Percentiles rank a stretch among this genome's conserved stretches.
phyloP scores from a whole-genome alignment of 306 rosid species.

The cucumber (Cucumis sativus) region Cucumber_9930_V3 NC_026656.2:2101001-2101500 shows the following conservation, averaged over 20 bases:
- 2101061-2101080: conserved; percentile 21
- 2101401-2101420: not conserved
- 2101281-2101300: not conserved
- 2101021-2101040: not conserved
- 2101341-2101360: not conserved
- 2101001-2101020: not conserved
- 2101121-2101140: conserved; percentile 28
- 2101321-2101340: not conserved
- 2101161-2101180: not conserved
- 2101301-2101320: not conserved
- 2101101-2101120: conserved; percentile 42
- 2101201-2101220: conserved; percentile 22
- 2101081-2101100: conserved; percentile 52
- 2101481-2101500: too few relatives aligned
- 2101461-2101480: too few relatives aligned
- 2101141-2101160: not conserved
- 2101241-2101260: not conserved
- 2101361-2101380: not conserved
- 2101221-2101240: not conserved
- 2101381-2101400: not conserved
- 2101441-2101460: not conserved
- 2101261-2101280: not conserved
- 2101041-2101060: conserved; percentile 44
- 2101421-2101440: not conserved
- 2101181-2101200: conserved; percentile 16